Base-by-base conservation (phyloP, 116 monocot species). In the Zostera marina region DNA sequence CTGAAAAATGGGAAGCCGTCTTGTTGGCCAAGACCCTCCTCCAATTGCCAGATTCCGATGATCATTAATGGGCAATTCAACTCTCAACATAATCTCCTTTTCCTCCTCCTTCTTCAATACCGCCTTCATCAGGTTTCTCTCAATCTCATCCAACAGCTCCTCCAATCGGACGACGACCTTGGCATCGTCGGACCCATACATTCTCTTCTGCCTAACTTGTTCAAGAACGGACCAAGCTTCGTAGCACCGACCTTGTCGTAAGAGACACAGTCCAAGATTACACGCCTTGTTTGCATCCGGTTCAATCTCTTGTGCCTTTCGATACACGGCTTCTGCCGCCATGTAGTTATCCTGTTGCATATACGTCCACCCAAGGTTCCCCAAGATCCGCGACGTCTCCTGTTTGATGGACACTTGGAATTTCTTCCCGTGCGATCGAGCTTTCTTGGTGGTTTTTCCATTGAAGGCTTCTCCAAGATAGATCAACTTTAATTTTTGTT, bases 321-420 rank as follows among this genome's bases (percentile, higher is more conserved):
- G 12, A 45, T 75, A 75, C 19, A 66, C 75, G 3, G 46, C 70
- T 49, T 75, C 75, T 11, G 75, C 75, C 4, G 65, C 75, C 8
- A 62, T 3, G 38, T 75, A 75, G 62, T 75, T 70, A 16, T 32
- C 38, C 42, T 75, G 69, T 42, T 75, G 75, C 75, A 75, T 75
- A 32, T 70, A 70, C n/a, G 70, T 70, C 75, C 75, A 75, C 8
- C 75, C 75, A 0, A 75, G 62, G 56, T 75, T 75, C 7, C 75
- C 75, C 62, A 74, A 58, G 22, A 69, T 68, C 12, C 74, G 62
- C 19, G 63, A 68, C 5, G 74, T 74, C 52, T 74, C 74, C 14
- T 74, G 74, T 53, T 41, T 52, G 58, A 74, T 42, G 53, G 74
- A 68, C 32, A 74, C 74, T 47, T 74, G 74, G 53, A 74, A 74